Evolutionary conservation across 2,329 filamentous ascomycete genomes (phyloP), one percentile per base, ranked within the genome.

Genomic region (Amauroascus niger): DNA sequence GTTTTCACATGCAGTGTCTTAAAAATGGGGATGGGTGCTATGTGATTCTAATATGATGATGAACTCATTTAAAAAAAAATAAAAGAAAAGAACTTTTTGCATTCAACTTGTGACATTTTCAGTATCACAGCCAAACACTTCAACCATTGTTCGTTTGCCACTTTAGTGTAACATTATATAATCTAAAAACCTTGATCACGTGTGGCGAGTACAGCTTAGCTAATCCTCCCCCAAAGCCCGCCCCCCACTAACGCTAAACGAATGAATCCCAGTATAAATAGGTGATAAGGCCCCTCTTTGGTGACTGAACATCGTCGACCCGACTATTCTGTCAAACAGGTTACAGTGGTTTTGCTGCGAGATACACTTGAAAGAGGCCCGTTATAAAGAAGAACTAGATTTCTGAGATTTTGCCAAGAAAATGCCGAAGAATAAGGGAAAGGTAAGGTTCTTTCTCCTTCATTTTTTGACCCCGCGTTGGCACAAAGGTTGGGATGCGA

Each of bases 351-450:
- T n/a, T 14, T 7, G 14, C 37, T 41, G 22, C 28, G 2, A 4
- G 6, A 30, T 26, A n/a, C 13, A n/a, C n/a, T n/a, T n/a, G n/a
- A n/a, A n/a, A n/a, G n/a, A n/a, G n/a, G 32, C 18, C n/a, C 11
- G 18, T 18, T 24, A 22, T 16, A 1, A 30, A 14, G 33, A 40
- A 9, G 6, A 50, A 50, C 1, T 11, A 24, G 14, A 37, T 22
- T n/a, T 9, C 59, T 55, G 52, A 52, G 58, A 45, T 53, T 32
- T 52, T 41, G 52, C 60, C 74, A 83, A 74, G 59, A n/a, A n/a
- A n/a, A 96, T 96, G 90, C 90, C 90, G 69, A 96, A 96, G 88
- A 96, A 96, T 74, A 96, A 96, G 84, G 90, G 90, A 90, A 96
- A 95, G 78, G 89, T 95, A 79, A 70, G 80, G 67, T 56, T 58